A percentile compares a stretch with the other conserved stretches of the same genome.
phyloP scores from a whole-genome alignment of 805 yeast species.

The Yamadazyma endophytica region DNA sequence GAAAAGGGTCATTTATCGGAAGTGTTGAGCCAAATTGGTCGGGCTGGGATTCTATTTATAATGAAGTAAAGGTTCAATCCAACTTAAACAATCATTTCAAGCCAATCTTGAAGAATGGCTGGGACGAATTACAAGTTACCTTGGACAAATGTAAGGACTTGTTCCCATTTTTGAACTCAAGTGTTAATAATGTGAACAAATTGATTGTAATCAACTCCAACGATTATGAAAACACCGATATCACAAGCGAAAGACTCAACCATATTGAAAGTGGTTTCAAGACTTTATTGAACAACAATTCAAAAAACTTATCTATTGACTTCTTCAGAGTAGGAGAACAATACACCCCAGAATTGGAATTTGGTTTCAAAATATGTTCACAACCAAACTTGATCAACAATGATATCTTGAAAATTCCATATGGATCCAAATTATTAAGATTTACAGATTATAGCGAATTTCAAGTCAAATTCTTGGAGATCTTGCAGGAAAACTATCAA shows the following conservation, averaged over 20 bases:
- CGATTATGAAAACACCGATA: constrained; percentile 5
- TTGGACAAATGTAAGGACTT: constrained; percentile 26
- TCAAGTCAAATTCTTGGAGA: constrained; percentile 9
- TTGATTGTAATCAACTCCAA: constrained; percentile 14
- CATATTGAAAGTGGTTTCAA: constrained; percentile 9
- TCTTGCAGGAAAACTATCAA: constrained; percentile 13
- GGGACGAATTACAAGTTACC: constrained; percentile 18
- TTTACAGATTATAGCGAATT: constrained; percentile 16
- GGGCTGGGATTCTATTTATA: constrained; percentile 45
- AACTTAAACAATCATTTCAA: constrained; percentile 9
- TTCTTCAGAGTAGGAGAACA: constrained; percentile 19
- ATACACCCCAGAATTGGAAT: constrained; percentile 14
- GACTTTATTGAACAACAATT: constrained; percentile 9
- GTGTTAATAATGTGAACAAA: constrained; percentile 8
- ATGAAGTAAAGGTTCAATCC: constrained; percentile 27
- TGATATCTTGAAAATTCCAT: constrained; percentile 12
- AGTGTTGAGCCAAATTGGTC: constrained; percentile 42
- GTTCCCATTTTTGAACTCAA: constrained; percentile 18
- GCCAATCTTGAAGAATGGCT: constrained; percentile 13
- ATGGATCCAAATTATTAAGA: constrained; percentile 16
- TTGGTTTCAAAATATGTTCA: constrained; percentile 8
- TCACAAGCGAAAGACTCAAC: constrained; percentile 2
- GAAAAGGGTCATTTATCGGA: constrained; percentile 44
- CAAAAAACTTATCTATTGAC: constrained; percentile 18
- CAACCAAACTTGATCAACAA: constrained; percentile 9